These are phyloP conservation scores for Colletotrichum sp. DNA, from an alignment of 2,329 filamentous ascomycete species.

Conservation along the genomic window DNA sequence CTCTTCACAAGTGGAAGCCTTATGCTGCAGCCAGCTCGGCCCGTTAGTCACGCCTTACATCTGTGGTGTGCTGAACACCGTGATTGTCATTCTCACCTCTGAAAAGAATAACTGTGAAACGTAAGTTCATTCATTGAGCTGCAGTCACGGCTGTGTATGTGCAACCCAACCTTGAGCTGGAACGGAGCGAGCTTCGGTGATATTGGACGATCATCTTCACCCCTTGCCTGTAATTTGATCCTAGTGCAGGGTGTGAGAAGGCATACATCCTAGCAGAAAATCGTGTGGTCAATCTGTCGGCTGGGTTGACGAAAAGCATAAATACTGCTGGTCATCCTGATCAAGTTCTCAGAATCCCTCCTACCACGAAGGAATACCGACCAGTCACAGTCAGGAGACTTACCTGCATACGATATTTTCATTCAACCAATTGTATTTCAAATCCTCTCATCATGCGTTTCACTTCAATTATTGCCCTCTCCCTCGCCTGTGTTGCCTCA, in stretches of 20 bases:
- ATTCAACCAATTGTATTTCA: not conserved
- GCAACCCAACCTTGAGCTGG: not conserved
- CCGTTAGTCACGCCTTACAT: not conserved
- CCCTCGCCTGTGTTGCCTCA: not conserved
- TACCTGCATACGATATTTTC: not conserved
- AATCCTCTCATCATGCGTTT: not conserved
- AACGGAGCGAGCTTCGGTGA: not conserved
- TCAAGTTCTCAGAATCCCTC: not conserved
- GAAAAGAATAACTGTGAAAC: not conserved
- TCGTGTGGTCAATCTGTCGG: not conserved
- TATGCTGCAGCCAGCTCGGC: not conserved
- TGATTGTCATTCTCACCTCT: not conserved
- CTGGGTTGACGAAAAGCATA: not conserved
- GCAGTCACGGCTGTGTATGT: not conserved
- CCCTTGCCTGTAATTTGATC: not conserved
- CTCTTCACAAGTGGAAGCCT: not conserved
- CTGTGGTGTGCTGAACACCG: not conserved
- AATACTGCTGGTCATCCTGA: not conserved
- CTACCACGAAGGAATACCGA: not conserved
- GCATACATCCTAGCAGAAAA: not conserved
- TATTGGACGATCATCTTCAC: not conserved
- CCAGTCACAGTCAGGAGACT: not conserved
- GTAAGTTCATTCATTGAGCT: not conserved
- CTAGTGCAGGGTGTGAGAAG: not conserved
- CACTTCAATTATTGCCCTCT: not conserved